Evolutionary conservation across 768 basidiomycete species (phyloP).

Genomic region (Hericium coralloides): DNA sequence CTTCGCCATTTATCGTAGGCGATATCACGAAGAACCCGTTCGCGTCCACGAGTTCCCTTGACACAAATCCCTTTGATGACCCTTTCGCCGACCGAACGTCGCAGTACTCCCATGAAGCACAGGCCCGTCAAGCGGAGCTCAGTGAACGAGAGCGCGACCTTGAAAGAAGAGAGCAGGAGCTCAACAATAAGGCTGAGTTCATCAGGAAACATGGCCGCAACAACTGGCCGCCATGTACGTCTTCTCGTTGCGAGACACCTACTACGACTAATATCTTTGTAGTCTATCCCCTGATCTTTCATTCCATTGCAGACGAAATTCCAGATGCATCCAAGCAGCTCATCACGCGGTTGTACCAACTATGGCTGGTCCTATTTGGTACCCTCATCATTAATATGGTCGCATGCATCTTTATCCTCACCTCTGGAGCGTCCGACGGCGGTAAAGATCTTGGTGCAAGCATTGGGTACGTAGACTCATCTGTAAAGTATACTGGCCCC

Average conservation of each 20-base stretch:
- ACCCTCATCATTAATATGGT: conserved; percentile 87
- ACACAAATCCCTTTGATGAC: conserved; percentile 88
- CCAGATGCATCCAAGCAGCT: conserved; percentile 71
- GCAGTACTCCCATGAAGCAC: conserved; percentile 22
- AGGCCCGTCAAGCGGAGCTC: conserved; percentile 51
- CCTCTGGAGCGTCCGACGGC: conserved; percentile 66
- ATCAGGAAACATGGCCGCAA: conserved; percentile 71
- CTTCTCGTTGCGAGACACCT: neutral
- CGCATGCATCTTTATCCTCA: conserved; percentile 79
- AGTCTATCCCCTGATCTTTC: conserved; percentile 94
- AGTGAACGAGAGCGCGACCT: conserved; percentile 76
- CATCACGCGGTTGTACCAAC: conserved; percentile 80
- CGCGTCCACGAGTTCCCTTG: conserved; percentile 76
- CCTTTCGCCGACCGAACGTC: conserved; percentile 35
- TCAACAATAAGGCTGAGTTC: conserved; percentile 58
- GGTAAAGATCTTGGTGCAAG: conserved; percentile 75
- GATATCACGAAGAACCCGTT: conserved; percentile 64
- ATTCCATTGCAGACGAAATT: conserved; percentile 87
- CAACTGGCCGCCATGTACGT: conserved; percentile 90
- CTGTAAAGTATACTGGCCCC: conserved; percentile 4
- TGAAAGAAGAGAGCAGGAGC: conserved; percentile 67
- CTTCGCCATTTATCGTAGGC: conserved; percentile 11
- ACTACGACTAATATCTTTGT: conserved; percentile 6
- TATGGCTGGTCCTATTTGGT: conserved; percentile 84
- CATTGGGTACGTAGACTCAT: conserved; percentile 51